phyloP scores from a whole-genome alignment of 352 stramenopile species.

The Phytopythium kandeliae region DNA sequence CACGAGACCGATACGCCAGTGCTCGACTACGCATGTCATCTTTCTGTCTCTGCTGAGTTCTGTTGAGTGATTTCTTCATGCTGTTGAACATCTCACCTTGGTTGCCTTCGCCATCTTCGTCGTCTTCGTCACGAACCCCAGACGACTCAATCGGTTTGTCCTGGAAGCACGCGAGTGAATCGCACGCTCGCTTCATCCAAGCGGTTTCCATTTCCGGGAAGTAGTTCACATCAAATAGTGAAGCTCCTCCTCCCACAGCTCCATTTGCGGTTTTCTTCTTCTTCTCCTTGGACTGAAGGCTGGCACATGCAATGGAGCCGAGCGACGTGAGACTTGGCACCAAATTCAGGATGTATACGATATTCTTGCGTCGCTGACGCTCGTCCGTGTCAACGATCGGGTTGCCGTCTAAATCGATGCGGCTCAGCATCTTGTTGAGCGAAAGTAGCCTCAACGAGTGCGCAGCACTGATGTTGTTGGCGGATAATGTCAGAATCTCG shows the following conservation, averaged over 20 bases:
- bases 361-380: constrained; percentile 56
- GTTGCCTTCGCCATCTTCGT: constrained; percentile 27
- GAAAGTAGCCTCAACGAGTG: constrained; percentile 61
- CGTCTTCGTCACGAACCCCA: constrained; percentile 16
- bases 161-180: constrained; percentile 45
- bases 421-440: constrained; percentile 61
- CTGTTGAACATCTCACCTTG: constrained; percentile 1
- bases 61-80: constrained; percentile 30
- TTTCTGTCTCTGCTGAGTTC: constrained; percentile 56
- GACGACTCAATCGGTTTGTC: constrained; percentile 13
- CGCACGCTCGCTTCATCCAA: constrained; percentile 58
- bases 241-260: constrained; percentile 15
- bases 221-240: constrained; percentile 39
- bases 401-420: constrained; percentile 76
- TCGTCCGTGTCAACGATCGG: constrained; percentile 61
- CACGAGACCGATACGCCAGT: constrained; percentile 47
- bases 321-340: constrained; percentile 56
- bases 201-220: constrained; percentile 23
- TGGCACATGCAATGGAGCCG: constrained; percentile 42
- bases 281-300: constrained; percentile 50
- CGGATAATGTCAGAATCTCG: constrained; percentile 44
- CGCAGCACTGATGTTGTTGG: constrained; percentile 42
- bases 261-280: constrained; percentile 20
- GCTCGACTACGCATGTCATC: constrained; percentile 66
- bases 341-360: constrained; percentile 75